phyloP scores from a whole-genome alignment of 352 stramenopile genomes.

The Salisapilia sapeloensis region DNA sequence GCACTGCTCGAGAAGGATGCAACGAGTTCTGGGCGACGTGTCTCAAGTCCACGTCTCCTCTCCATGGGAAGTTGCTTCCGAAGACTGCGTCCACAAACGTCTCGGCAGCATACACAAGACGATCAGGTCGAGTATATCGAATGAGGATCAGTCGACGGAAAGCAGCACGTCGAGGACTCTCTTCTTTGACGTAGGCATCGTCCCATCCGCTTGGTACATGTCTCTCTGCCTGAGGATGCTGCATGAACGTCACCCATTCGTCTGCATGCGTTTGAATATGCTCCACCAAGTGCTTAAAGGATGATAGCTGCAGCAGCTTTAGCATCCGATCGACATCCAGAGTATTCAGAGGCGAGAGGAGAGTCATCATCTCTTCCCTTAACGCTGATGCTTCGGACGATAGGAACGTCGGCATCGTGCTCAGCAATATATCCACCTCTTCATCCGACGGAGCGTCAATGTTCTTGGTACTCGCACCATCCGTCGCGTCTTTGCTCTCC shows the following conservation, averaged over 20 bases:
- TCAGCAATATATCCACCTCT: conserved; percentile 55
- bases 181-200: conserved; percentile 10
- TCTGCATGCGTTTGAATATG: conserved; percentile 40
- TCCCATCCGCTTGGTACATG: conserved; percentile 56
- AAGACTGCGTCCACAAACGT: conserved; percentile 74
- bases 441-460: conserved; percentile 54
- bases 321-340: conserved; percentile 74
- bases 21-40: conserved; percentile 88
- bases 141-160: conserved; percentile 77
- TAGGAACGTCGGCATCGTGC: conserved; percentile 27
- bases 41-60: conserved; percentile 86
- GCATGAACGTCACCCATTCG: conserved; percentile 73
- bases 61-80: conserved; percentile 87
- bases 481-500: conserved; percentile 21
- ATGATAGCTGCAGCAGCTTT: conserved; percentile 50
- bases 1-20: conserved; percentile 79
- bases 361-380: conserved; percentile 21
- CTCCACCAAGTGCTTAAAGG: conserved; percentile 62
- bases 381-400: conserved; percentile 14
- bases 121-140: conserved; percentile 78
- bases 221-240: conserved; percentile 52
- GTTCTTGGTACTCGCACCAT: conserved; percentile 8
- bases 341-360: conserved; percentile 38
- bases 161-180: conserved; percentile 30
- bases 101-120: conserved; percentile 70